phyloP scores from a whole-genome alignment of 202 grass and related monocot species.

The Digitaria exilis region DNA sequence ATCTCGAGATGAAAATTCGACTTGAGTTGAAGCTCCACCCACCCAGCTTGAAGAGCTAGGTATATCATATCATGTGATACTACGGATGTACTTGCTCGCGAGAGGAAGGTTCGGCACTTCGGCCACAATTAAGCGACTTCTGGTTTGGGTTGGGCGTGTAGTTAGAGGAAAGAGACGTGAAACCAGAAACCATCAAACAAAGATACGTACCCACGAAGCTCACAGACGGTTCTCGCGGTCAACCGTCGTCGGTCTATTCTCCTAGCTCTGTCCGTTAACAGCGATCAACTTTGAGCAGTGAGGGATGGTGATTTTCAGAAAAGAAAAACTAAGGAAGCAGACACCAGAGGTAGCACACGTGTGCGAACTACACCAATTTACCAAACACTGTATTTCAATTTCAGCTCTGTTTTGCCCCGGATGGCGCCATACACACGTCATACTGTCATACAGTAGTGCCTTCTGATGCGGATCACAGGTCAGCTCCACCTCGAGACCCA shows the following conservation, averaged over 20 bases:
- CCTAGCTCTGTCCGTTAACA: not conserved
- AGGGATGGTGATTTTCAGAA: not conserved
- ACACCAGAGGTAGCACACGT: too few species aligned
- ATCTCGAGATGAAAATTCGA: not conserved
- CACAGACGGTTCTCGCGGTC: not conserved
- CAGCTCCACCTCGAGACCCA: not conserved
- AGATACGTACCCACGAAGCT: not conserved
- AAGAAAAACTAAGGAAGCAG: not conserved
- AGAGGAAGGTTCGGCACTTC: not conserved
- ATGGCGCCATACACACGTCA: too few species aligned
- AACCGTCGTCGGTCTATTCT: too few species aligned
- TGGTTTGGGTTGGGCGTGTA: not conserved
- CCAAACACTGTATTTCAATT: too few species aligned
- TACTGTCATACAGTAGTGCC: too few species aligned
- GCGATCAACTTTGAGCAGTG: not conserved
- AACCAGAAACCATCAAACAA: not conserved
- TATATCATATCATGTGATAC: not conserved
- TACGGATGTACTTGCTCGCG: not conserved
- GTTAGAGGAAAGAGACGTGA: constrained; percentile 30
- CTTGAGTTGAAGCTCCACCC: not conserved
- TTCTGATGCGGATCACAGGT: constrained; percentile 10
- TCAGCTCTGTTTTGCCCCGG: too few species aligned
- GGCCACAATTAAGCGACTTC: not conserved
- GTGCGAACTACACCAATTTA: too few species aligned
- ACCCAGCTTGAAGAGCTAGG: not conserved